Percentiles rank a stretch among this genome's conserved stretches.
Conservation (phyloP, 2,329 filamentous ascomycete species). For the Fusarium azukiicola region DNA sequence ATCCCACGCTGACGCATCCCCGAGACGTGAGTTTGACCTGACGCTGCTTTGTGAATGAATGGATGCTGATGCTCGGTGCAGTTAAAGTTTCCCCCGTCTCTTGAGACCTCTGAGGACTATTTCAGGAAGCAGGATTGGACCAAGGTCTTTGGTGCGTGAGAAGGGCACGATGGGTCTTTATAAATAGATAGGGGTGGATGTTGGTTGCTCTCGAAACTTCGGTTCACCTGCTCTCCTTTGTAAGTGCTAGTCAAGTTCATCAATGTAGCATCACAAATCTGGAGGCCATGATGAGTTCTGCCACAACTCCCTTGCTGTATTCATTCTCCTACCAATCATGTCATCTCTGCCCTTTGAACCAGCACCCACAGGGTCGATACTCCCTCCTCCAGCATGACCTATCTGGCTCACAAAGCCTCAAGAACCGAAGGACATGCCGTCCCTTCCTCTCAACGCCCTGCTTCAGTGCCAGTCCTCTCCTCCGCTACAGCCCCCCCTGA, state of each 20-base stretch:
- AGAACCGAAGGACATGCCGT: background rate
- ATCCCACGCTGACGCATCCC: constrained; percentile 38
- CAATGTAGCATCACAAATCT: background rate
- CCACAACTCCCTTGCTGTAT: background rate
- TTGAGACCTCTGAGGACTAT: constrained; percentile 30
- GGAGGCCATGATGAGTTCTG: background rate
- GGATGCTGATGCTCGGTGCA: constrained; percentile 9
- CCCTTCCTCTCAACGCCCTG: background rate
- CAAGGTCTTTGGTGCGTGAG: constrained; percentile 26
- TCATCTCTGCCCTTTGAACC: background rate
- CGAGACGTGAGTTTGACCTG: constrained; percentile 24
- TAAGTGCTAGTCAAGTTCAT: background rate
- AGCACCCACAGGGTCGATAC: background rate
- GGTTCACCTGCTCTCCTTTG: background rate
- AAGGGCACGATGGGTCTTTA: background rate
- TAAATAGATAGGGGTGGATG: background rate
- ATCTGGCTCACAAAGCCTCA: background rate
- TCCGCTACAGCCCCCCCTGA: background rate
- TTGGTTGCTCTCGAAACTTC: background rate
- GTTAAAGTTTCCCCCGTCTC: constrained; percentile 23
- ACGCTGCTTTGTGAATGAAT: fast-evolving
- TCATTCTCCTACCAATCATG: background rate
- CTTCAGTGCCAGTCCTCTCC: background rate
- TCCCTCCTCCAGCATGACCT: background rate
- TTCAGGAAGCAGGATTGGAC: constrained; percentile 43